Percentiles rank a stretch among this genome's conserved stretches.
phyloP scores from a whole-genome alignment of 1,284 basidiomycete genomes.

The Clitocybe nebularis region DNA sequence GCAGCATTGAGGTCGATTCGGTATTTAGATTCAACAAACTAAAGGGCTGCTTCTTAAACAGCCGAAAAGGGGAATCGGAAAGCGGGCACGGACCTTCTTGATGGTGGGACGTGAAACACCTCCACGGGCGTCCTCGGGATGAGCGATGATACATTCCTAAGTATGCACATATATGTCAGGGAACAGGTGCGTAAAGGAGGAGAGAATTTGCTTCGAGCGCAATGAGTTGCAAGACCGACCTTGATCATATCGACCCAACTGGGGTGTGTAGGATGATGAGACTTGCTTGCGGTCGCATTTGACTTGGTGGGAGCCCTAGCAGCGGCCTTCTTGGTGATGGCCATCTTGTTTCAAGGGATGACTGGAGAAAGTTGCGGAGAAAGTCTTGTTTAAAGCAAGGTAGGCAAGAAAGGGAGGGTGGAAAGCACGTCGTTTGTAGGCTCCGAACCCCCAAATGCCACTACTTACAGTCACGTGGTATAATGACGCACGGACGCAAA shows the following conservation, averaged over 20 bases:
- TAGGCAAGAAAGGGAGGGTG: constrained; percentile 19
- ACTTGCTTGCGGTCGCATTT: constrained; percentile 30
- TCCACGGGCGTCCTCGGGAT: constrained; percentile 61
- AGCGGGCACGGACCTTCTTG: constrained; percentile 60
- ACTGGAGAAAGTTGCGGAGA: constrained; percentile 12
- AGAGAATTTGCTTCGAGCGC: constrained; percentile 8
- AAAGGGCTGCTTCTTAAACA: no score
- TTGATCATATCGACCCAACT: constrained; percentile 54
- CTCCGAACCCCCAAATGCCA: constrained; percentile 25
- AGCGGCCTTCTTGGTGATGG: constrained; percentile 31
- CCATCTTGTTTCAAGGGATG: constrained; percentile 23
- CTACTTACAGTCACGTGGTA: constrained; percentile 30
- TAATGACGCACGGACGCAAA: constrained; percentile 33
- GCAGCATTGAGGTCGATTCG: constrained; percentile 57
- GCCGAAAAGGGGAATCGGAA: constrained; percentile 12
- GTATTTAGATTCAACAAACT: constrained; percentile 66
- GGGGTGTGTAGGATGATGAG: constrained; percentile 36
- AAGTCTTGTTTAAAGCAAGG: constrained; percentile 14
- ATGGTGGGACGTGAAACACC: constrained; percentile 74
- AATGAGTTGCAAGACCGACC: constrained; percentile 28
- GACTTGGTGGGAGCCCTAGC: constrained; percentile 32
- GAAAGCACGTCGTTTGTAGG: constrained; percentile 28
- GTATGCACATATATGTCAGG: constrained; percentile 14
- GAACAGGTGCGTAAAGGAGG: constrained; percentile 1
- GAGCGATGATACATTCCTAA: constrained; percentile 61